Base-by-base conservation (phyloP, 2,329 filamentous ascomycete species). In the Mycogone perniciosa region DNA sequence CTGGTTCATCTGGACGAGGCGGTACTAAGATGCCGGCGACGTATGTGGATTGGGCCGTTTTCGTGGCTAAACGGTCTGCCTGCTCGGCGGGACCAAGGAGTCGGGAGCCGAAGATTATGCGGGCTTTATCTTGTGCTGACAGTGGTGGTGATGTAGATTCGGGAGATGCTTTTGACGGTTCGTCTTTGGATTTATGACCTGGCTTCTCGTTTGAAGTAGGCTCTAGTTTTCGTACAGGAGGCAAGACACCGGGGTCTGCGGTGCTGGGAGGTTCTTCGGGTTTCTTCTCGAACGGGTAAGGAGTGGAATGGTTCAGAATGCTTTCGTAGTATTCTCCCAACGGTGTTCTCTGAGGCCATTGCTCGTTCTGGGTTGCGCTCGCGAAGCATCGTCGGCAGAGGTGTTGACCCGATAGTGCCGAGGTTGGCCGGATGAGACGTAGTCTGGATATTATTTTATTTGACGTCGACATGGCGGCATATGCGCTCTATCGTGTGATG, bases 21-120 rank as follows among this genome's bases (percentile, higher is more conserved):
- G 93, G 93, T 4, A 97, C 86, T 13, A 82, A 70, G 1, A 97
- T 79, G 4, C 91, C 92, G 1, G 88, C 90, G 50, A 96, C 75
- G 54, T 82, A 74, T 7, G 74, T 80, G 45, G 82, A 82, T 54
- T 79, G 75, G 10, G 76, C 72, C 9, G 81, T 72, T 34, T 82
- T 76, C 41, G 80, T 75, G 3, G 75, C 76, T 5, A 82, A 69
- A 38, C 81, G 77, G 53, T 82, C 79, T 55, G 78, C 77, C 38
- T 86, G 77, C 61, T 89, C 84, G 35, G 79, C 78, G 1, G 90
- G 88, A 1, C 86, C 88, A 27, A 85, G 82, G 10, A 93, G 77
- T 7, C 84, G 81, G 6, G 88, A 87, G 20, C 90, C 89, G 63
- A 99, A 96, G 31, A 96, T 78, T 61, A 95, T 81, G 41, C 82